Conservation (phyloP, 768 basidiomycete species). For the Boletales sp. region DNA sequence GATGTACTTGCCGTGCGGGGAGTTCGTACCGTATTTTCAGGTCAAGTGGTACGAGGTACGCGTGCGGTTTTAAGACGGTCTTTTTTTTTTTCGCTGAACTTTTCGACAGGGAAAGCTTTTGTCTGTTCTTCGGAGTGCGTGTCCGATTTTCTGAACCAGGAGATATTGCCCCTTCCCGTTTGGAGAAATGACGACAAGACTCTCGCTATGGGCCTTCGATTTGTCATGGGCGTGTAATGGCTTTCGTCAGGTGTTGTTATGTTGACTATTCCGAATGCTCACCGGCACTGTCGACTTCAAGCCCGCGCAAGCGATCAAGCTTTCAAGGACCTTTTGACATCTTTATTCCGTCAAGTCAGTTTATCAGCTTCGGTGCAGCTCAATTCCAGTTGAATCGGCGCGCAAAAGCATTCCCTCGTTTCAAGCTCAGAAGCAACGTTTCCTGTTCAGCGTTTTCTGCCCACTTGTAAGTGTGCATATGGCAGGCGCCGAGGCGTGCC, state of each 20-base stretch:
- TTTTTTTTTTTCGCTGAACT: not conserved
- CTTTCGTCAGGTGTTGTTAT: constrained; percentile 6
- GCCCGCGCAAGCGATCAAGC: not conserved
- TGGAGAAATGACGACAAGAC: not conserved
- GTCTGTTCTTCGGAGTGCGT: not conserved
- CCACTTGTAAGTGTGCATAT: not conserved
- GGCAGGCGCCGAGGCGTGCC: not conserved
- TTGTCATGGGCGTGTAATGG: not conserved
- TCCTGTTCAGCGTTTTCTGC: not conserved
- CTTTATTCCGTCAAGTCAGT: not conserved
- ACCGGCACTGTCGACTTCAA: not conserved
- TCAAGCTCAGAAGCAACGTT: too few species aligned
- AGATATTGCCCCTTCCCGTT: not conserved
- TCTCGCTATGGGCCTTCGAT: not conserved
- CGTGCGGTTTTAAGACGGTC: constrained; percentile 4
- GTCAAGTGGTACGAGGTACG: constrained; percentile 3
- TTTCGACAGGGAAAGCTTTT: not conserved
- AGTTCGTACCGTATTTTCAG: not conserved
- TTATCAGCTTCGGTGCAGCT: not conserved
- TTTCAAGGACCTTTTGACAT: not conserved
- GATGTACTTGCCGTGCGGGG: constrained; percentile 2
- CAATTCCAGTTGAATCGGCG: not conserved
- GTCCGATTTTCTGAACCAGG: not conserved
- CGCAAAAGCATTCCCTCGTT: not conserved
- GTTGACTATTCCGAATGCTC: not conserved